Percentiles rank a stretch among this genome's conserved stretches.
phyloP scores from a whole-genome alignment of 306 rosid species.

The Cicer arietinum region DNA sequence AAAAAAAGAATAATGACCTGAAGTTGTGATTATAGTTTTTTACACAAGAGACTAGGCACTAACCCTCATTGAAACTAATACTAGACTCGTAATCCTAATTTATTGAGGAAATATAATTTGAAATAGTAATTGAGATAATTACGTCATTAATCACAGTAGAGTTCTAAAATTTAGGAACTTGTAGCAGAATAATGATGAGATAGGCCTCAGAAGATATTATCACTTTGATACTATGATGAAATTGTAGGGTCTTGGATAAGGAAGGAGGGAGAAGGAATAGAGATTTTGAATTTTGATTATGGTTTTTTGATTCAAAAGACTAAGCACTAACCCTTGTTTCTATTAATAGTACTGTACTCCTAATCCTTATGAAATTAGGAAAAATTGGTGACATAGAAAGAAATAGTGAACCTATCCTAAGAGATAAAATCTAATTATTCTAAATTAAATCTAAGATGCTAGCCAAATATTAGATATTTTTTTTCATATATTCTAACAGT shows the following conservation, averaged over 20 bases:
- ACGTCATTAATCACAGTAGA: too few species aligned
- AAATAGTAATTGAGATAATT: not conserved
- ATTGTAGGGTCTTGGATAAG: not conserved
- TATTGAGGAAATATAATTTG: not conserved
- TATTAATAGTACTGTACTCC: not conserved
- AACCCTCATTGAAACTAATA: not conserved
- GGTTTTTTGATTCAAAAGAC: not conserved
- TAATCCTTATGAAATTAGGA: not conserved
- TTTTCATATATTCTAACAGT: not conserved
- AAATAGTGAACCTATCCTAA: not conserved
- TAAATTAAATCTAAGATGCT: not conserved
- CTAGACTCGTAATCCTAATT: not conserved
- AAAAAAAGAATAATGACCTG: not conserved
- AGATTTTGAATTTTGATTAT: not conserved
- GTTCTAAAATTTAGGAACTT: too few species aligned
- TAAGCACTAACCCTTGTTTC: not conserved
- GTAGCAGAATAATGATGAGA: too few species aligned
- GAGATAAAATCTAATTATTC: not conserved
- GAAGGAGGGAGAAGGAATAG: not conserved
- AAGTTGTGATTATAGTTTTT: not conserved
- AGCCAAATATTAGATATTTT: not conserved
- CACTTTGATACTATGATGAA: not conserved
- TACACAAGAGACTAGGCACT: not conserved
- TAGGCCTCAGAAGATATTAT: too few species aligned
- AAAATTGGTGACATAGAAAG: not conserved